Conservation (phyloP, 805 yeast genomes). For the Komagataella ulmi region DNA sequence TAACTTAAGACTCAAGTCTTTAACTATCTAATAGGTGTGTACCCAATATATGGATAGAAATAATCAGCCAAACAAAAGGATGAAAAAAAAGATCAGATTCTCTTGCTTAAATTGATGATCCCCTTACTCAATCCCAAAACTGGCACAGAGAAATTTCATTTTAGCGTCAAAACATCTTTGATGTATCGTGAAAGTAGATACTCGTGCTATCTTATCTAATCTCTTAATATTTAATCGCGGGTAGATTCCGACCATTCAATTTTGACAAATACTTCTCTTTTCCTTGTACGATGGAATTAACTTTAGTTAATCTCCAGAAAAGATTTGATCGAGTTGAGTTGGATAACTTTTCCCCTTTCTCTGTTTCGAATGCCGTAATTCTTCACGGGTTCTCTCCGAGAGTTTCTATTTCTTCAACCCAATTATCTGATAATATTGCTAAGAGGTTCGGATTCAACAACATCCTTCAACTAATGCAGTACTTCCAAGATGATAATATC, state of each 20-base stretch:
- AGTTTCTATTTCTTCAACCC: constrained; percentile 15
- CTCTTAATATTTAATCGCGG: not conserved
- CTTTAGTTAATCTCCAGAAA: not conserved
- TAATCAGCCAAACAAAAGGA: too few species aligned
- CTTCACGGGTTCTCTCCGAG: constrained; percentile 18
- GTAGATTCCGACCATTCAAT: not conserved
- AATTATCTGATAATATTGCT: constrained; percentile 11
- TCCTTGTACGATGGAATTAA: not conserved
- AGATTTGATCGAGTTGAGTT: not conserved
- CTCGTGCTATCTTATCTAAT: not conserved
- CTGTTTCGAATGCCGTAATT: constrained; percentile 5
- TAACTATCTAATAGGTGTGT: too few species aligned
- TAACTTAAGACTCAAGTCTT: too few species aligned
- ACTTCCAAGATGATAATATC: constrained; percentile 12
- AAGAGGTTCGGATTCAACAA: constrained; percentile 7
- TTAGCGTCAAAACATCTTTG: too few species aligned
- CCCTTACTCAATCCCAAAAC: too few species aligned
- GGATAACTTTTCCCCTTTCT: not conserved
- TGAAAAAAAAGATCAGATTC: too few species aligned
- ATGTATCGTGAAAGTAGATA: too few species aligned
- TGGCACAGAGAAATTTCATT: too few species aligned
- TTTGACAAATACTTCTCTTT: not conserved
- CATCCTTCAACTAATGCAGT: constrained; percentile 11
- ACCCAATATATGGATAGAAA: too few species aligned
- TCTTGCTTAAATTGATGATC: too few species aligned